Conservation (phyloP, 169 alveolate genomes). For the Plasmodium knowlesi region DNA sequence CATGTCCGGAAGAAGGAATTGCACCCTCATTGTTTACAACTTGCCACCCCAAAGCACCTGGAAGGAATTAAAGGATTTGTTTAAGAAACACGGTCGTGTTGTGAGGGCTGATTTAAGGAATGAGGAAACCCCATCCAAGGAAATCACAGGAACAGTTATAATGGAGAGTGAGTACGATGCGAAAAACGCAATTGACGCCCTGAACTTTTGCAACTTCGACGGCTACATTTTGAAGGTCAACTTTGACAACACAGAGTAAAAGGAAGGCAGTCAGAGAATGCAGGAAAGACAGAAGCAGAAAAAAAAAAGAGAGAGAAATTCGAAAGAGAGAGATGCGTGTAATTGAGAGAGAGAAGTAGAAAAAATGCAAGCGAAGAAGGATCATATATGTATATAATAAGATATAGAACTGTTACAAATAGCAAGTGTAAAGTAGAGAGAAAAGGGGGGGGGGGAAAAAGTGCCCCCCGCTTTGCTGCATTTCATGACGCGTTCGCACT, state of each 20-base stretch:
- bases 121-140: conserved; percentile 32
- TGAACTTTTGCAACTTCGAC: conserved; percentile 54
- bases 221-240: conserved; percentile 61
- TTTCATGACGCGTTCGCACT: not conserved
- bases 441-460: not conserved
- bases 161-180: conserved; percentile 70
- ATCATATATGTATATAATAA: not conserved
- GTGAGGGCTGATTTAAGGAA: conserved; percentile 76
- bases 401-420: not conserved
- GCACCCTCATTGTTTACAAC: conserved; percentile 57
- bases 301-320: not conserved
- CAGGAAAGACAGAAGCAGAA: not conserved
- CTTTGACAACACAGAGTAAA: conserved; percentile 27
- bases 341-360: not conserved
- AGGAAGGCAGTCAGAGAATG: not conserved
- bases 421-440: not conserved
- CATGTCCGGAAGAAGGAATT: conserved; percentile 15
- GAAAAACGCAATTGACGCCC: conserved; percentile 61
- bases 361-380: not conserved
- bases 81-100: conserved; percentile 82
- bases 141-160: conserved; percentile 38
- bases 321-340: not conserved
- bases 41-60: conserved; percentile 76
- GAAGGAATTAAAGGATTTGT: conserved; percentile 83
- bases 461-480: not conserved